Evolutionary conservation across 140 eudicot species (phyloP), one percentile per base, ranked within the genome.

Genomic region (Artemisia princeps): DNA sequence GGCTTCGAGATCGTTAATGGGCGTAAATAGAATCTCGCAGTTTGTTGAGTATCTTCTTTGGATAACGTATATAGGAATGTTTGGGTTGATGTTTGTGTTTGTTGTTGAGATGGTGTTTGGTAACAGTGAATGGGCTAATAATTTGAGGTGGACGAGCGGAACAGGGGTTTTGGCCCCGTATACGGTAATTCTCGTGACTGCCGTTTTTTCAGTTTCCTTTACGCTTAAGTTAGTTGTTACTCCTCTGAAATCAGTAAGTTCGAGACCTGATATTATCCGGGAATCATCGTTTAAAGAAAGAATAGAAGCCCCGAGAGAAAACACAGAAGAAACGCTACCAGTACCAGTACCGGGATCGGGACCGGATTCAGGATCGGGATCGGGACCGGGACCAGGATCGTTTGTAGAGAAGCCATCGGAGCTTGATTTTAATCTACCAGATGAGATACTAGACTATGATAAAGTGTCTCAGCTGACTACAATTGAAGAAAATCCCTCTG

Each of bases 21-120:
- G 99, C 10, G 80, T 64, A 65, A 50, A 76, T 69, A 86, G 76
- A 73, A 78, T 78, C 44, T 80, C 96, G 3, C 82, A 79, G 60
- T 60, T 81, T 44, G 74, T 82, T 24, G 95, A 94, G 77, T 88
- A 78, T 55, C 55, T 88, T 10, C 78, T 83, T 55, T 74, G 87
- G 57, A 6, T 74, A 15, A 66, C 82, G 2, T 84, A 80, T 73
- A 68, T 88, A 10, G 95, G 94, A 22, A 78, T 88, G 77, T 80
- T 94, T n/a, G 94, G 84, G 11, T 68, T 94, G 10, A 77, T 72
- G 78, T 63, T 80, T 70, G 73, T 86, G 49, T 88, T 94, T 77
- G 60, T 84, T 59, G 88, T 81, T 5, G 99, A 94, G 77, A 67
- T 84, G 85, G 76, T 88, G 42, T 88, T 86, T 74, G 99, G 99